phyloP scores from a whole-genome alignment of 2,329 filamentous ascomycete species.

The Claviceps pusilla region DNA sequence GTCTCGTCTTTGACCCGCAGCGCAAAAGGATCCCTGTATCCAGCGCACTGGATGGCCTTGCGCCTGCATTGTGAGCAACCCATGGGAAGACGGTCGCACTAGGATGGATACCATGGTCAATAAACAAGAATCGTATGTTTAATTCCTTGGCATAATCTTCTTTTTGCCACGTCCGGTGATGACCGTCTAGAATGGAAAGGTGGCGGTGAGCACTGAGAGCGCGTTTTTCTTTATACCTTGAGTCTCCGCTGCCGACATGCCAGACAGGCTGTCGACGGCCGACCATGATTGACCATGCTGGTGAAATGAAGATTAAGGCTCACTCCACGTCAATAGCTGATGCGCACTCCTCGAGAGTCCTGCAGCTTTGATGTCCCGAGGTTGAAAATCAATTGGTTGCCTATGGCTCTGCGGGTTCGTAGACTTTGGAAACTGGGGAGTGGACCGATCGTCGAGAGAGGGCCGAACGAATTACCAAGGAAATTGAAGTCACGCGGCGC shows the following conservation, averaged over 20 bases:
- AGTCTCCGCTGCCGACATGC: conserved; percentile 13
- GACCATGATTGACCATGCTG: conserved; percentile 15
- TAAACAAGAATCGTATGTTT: background rate
- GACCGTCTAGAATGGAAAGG: background rate
- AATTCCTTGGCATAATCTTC: background rate
- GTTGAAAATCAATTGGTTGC: no score
- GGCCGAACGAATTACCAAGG: no score
- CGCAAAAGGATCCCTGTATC: conserved; percentile 12
- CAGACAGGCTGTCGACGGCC: conserved; percentile 15
- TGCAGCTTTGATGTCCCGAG: background rate
- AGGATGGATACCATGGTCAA: background rate
- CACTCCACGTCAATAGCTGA: background rate
- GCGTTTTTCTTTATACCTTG: conserved; percentile 8
- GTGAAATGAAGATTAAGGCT: no score
- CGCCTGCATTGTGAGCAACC: conserved; percentile 15
- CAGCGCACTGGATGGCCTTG: conserved; percentile 12
- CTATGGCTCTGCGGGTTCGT: no score
- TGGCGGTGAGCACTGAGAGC: background rate
- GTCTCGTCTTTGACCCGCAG: conserved; percentile 15
- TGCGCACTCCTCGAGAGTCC: background rate
- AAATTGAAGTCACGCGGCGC: no score
- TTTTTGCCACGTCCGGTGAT: background rate
- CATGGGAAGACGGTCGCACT: conserved; percentile 14
- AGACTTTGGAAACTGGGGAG: no score
- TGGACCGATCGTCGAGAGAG: no score